Conservation (phyloP, 2,329 filamentous ascomycete genomes). For the Periconia macrospinosa region DNA sequence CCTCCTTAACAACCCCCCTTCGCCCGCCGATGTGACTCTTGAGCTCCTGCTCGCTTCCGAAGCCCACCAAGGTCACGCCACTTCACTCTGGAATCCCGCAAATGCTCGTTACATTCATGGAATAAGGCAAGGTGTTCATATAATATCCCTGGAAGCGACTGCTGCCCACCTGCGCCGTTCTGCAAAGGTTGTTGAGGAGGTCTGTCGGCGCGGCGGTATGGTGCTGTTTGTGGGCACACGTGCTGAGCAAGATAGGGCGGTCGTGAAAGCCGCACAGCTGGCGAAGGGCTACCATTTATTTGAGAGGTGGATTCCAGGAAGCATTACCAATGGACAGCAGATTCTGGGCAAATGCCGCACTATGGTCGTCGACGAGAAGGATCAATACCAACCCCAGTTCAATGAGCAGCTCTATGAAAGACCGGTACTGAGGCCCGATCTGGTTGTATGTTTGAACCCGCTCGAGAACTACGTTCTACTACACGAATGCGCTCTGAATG, state of each 20-base stretch:
- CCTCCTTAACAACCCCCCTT: slow-evolving; percentile 72
- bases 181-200: slow-evolving; percentile 87
- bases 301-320: slow-evolving; percentile 87
- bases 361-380: slow-evolving; percentile 76
- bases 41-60: slow-evolving; percentile 69
- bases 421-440: slow-evolving; percentile 75
- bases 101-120: slow-evolving; percentile 96
- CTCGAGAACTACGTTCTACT: slow-evolving; percentile 88
- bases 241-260: slow-evolving; percentile 75
- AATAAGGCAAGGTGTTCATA: slow-evolving; percentile 83
- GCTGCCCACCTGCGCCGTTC: slow-evolving; percentile 89
- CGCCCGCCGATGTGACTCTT: slow-evolving; percentile 78
- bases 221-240: slow-evolving; percentile 91
- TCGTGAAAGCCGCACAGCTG: slow-evolving; percentile 78
- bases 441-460: slow-evolving; percentile 91
- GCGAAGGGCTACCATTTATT: slow-evolving; percentile 85
- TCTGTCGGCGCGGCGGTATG: slow-evolving; percentile 78
- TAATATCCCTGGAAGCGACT: slow-evolving; percentile 88
- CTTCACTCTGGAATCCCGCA: slow-evolving; percentile 88
- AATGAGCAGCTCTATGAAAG: slow-evolving; percentile 65
- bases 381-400: slow-evolving; percentile 66
- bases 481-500: slow-evolving; percentile 85
- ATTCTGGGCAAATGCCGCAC: slow-evolving; percentile 72
- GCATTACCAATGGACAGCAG: slow-evolving; percentile 89
- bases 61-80: slow-evolving; percentile 76